Evolutionary conservation across 2,329 filamentous ascomycete genomes (phyloP).

Genomic region (Juglanconis juglandina): DNA sequence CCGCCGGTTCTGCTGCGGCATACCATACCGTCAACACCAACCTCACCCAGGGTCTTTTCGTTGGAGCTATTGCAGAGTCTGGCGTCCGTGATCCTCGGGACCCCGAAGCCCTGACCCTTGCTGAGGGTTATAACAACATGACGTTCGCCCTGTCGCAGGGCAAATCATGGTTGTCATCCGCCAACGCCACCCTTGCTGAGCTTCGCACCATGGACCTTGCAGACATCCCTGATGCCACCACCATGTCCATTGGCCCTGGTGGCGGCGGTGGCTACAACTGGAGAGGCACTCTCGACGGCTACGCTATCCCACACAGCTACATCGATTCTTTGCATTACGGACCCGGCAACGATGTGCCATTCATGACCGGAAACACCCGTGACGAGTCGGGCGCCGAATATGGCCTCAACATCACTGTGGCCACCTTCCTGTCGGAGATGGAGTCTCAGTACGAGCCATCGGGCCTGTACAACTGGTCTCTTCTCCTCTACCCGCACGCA

Average conservation of each 20-base stretch:
- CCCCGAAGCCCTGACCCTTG: slow-evolving; percentile 20
- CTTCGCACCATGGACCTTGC: slow-evolving; percentile 16
- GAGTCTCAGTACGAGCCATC: slow-evolving; percentile 18
- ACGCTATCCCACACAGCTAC: slow-evolving; percentile 25
- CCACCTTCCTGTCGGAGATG: slow-evolving; percentile 21
- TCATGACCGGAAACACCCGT: slow-evolving; percentile 29
- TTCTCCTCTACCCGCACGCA: no score
- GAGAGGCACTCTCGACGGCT: slow-evolving; percentile 13
- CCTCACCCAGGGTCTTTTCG: slow-evolving; percentile 23
- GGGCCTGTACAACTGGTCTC: no score
- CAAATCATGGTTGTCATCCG: slow-evolving; percentile 9
- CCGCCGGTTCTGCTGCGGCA: slow-evolving; percentile 2
- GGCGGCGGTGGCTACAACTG: not conserved
- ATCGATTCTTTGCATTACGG: slow-evolving; percentile 23
- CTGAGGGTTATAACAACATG: slow-evolving; percentile 20
- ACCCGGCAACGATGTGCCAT: slow-evolving; percentile 25
- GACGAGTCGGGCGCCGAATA: slow-evolving; percentile 26
- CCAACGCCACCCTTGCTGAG: slow-evolving; percentile 21
- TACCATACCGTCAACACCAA: slow-evolving; percentile 12
- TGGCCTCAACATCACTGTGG: slow-evolving; percentile 21
- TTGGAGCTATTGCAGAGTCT: slow-evolving; percentile 25
- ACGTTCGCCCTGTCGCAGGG: slow-evolving; percentile 11
- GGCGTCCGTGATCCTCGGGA: slow-evolving; percentile 25
- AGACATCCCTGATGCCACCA: slow-evolving; percentile 7
- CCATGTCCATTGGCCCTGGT: not conserved